Base-by-base conservation (phyloP, 805 yeast genomes). In the Nakazawaea anatomiae region DNA sequence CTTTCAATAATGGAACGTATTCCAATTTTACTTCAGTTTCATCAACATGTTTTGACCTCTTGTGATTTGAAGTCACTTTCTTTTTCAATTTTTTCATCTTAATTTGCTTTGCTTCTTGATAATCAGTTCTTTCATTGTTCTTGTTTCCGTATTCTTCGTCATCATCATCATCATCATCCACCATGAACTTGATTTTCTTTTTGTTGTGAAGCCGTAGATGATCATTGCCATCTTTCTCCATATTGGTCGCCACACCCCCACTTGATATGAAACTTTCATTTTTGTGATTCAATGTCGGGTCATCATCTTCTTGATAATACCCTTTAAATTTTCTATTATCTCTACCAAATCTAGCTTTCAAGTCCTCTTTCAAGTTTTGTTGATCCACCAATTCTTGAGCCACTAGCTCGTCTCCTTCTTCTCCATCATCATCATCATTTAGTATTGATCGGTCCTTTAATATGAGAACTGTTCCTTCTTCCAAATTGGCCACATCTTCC, bases 391-490 rank as follows among this genome's bases (percentile, higher is more conserved):
- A 50, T 35, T 57, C 63, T n/a, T 72, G 76, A 47, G 79, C 72
- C 31, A 62, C 70, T 32, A 83, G 68, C 55, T 64, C 68, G 28
- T 66, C 69, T 11, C 35, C 4, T 1, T 57, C 62, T 18, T 18
- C 25, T 18, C n/a, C n/a, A 35, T 63, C 63, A 34, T 68, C 76
- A 34, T 58, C 61, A 31, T 60, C 71, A 38, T 61, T 72, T 12
- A 71, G 55, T 12, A 77, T 54, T 27, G 65, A 63, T n/a, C 62
- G 57, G 55, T 83, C 88, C 45, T 79, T 74, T 46, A 86, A 67
- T 0, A 90, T 85, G 47, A 87, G 66, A 3, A 85, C 69, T 0
- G 71, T 77, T 6, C 72, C 70, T n/a, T 66, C 56, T 3, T 53
- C 28, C 1, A 74, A 56, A 11, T 61, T 58, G 2, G 59, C 56